Base-by-base conservation (phyloP, 2,329 filamentous ascomycete genomes). In the Penicillium expansum region DNA sequence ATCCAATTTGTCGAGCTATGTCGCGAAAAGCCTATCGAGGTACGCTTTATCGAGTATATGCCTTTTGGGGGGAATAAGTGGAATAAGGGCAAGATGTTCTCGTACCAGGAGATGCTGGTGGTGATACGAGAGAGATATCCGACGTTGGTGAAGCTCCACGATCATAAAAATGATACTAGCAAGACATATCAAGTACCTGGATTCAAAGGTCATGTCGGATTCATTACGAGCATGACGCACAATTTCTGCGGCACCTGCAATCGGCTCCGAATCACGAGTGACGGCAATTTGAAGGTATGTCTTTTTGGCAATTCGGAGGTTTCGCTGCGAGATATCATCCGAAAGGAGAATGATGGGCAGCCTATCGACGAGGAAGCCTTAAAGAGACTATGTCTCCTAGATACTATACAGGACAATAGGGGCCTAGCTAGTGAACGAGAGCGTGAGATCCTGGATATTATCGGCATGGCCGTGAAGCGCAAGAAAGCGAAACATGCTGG, bases 151-250 rank as follows among this genome's bases (percentile, higher is more conserved):
- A 89, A 88, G 62, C 83, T 93, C 3, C 77, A 79, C 51, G 91
- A 89, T 53, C 88, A 93, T 69, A 89, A 87, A 71, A 97, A 96
- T 70, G 92, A 99, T 71, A 97, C 94, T 2, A 96, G 92, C 79
- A 97, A 97, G 78, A 97, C 92, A 0, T 99, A 88, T 78, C 84
- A 87, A 62, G 83, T 99, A 2, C 92, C 93, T 3, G 92, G 93
- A 0, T 97, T 96, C 68, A 80, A 82, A 9, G 94, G 94, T n/a
- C 87, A 83, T 50, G 83, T 99, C 44, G 94, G 94, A 5, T 99
- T 99, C 75, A 97, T 99, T 72, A 97, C 94, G 4, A 97, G 92
- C 79, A 99, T 99, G 94, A 99, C 94, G 47, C 90, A 97, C 74
- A 96, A 97, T 73, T 99, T 99, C 73, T 99, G 94, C 72, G 92